Base-by-base conservation (phyloP, 2,329 filamentous ascomycete species). In the Xylaria sp. region DNA sequence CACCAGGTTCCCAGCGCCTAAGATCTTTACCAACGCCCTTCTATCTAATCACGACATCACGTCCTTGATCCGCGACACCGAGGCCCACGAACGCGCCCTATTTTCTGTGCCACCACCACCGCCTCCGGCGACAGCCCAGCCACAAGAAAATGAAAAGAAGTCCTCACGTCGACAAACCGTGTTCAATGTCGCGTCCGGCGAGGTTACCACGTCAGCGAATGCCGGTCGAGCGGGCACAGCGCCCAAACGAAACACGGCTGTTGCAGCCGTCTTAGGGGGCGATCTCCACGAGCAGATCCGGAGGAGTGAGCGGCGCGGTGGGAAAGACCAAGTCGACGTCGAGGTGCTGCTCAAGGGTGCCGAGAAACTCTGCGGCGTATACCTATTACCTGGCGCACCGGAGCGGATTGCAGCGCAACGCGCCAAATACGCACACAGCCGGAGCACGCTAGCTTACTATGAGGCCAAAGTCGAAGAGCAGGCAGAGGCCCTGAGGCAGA, bases 11-110 rank as follows among this genome's bases (percentile, higher is more conserved):
- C 93, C 93, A 48, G 89, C 89, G 1, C 93, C 95, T n/a, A 97
- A 93, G 76, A 94, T 96, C 77, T 99, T 98, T 82, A 96, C 94
- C 74, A 97, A 97, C 79, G 94, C 96, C 40, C 87, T 99, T 46
- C 89, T 98, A 58, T 90, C 91, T 65, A 90, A 90, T 73, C 91
- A 94, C 80, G 96, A 99, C 80, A 98, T 99, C 74, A 98, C 96
- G 4, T 89, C 93, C 13, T 84, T 99, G 57, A 97, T 99, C 76
- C 92, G 96, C 69, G 96, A 99, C 79, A 97, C 95, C 3, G 96
- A 99, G 81, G 83, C 92, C 26, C 95, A 98, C 82, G 96, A 99
- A 80, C 92, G 94, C 76, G 95, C 95, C 6, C 89, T 99, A 20
- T 99, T 98, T 83, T 97, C 95, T 44, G 90, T 97, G 0, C 94